Evolutionary conservation across 192 early-diverging fungal species (phyloP).

Genomic region (Thoreauomyces humboldtii): DNA sequence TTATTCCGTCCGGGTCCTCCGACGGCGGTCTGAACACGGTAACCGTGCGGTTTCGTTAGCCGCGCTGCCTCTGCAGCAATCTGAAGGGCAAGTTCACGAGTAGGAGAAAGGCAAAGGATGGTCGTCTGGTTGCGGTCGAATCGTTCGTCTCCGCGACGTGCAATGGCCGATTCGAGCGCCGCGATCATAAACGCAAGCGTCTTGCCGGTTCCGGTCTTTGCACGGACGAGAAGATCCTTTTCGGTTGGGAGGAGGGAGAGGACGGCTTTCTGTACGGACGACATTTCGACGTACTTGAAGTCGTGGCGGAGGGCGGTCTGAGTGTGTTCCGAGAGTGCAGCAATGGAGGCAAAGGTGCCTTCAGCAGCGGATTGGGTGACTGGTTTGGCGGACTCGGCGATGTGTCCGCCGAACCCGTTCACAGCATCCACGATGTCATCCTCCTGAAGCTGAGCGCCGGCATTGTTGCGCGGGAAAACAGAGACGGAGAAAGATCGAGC

Average conservation of each 20-base stretch:
- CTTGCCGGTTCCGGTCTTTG: constrained; percentile 98
- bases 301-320: constrained; percentile 22
- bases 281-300: constrained; percentile 77
- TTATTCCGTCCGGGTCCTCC: constrained; percentile 82
- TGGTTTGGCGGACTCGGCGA: not conserved
- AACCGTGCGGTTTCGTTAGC: constrained; percentile 72
- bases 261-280: constrained; percentile 84
- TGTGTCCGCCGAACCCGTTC: not conserved
- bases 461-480: too few species aligned
- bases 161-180: constrained; percentile 71
- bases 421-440: constrained; percentile 20
- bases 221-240: constrained; percentile 86
- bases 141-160: constrained; percentile 37
- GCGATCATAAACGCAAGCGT: constrained; percentile 93
- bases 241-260: constrained; percentile 60
- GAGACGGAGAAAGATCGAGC: too few species aligned
- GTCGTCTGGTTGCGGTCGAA: constrained; percentile 15
- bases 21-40: constrained; percentile 78
- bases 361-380: not conserved
- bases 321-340: constrained; percentile 13
- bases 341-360: constrained; percentile 17
- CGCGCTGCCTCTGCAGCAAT: constrained; percentile 71
- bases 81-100: constrained; percentile 93
- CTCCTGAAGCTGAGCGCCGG: too few species aligned
- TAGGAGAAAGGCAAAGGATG: constrained; percentile 80